A percentile compares a stretch with the other conserved stretches of the same genome.
Conservation (phyloP, 768 basidiomycete species). For the Hericium erinaceus region DNA sequence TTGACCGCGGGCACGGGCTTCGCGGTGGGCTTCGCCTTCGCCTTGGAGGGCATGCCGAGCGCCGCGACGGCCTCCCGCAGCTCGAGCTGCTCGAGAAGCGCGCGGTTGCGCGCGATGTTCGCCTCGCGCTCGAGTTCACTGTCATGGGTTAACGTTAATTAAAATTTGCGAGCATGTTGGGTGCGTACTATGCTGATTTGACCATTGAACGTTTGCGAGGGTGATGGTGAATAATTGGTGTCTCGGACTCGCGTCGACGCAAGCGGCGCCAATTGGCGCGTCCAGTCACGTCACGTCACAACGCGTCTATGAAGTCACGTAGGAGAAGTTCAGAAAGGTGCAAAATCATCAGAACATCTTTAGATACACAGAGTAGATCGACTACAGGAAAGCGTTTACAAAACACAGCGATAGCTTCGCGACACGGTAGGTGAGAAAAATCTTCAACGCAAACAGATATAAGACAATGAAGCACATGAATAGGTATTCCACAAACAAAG, state of each 20-base stretch:
- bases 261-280: neutral
- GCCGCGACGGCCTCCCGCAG: conserved; percentile 45
- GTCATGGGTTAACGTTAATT: neutral
- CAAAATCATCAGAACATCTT: neutral
- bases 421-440: neutral
- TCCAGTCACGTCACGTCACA: neutral
- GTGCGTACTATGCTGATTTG: conserved; percentile 14
- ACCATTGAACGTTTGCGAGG: conserved; percentile 1
- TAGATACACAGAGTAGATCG: neutral
- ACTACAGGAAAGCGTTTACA: conserved; percentile 6
- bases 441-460: neutral
- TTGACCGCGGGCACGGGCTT: conserved; percentile 58
- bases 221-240: neutral
- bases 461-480: neutral
- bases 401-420: conserved; percentile 4
- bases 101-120: conserved; percentile 75
- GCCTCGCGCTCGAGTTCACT: conserved; percentile 52
- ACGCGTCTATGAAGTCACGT: neutral
- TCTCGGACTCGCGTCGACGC: neutral
- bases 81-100: conserved; percentile 62
- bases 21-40: conserved; percentile 28
- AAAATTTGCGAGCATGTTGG: neutral
- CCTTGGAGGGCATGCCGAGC: conserved; percentile 36
- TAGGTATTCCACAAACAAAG: neutral
- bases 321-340: no score